A percentile compares a stretch with the other conserved stretches of the same genome.
phyloP scores from a whole-genome alignment of 106 monocot species.

The Triglochin maritima region DNA sequence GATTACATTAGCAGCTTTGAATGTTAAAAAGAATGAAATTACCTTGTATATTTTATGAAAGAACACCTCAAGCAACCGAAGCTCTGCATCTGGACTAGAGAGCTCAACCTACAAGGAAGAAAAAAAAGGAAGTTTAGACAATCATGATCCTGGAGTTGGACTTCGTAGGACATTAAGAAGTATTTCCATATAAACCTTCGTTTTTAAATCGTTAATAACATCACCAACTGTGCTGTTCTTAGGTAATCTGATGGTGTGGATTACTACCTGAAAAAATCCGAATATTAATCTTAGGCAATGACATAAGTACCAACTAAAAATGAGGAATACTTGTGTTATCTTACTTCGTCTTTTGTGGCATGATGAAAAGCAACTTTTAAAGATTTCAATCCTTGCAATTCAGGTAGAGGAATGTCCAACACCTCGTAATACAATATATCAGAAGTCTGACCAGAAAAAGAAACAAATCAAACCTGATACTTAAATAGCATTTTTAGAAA shows the following conservation, averaged over 20 bases:
- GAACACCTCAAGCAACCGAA: slow-evolving; percentile 71
- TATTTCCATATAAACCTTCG: slow-evolving; percentile 39
- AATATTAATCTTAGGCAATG: background rate
- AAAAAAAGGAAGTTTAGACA: background rate
- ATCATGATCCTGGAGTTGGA: background rate
- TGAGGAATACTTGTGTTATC: background rate
- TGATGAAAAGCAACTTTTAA: slow-evolving; percentile 97
- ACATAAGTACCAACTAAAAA: background rate
- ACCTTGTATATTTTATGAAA: slow-evolving; percentile 93
- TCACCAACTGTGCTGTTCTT: slow-evolving; percentile 95
- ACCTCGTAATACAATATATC: slow-evolving; percentile 97
- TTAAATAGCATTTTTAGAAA: background rate
- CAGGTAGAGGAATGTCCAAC: slow-evolving; percentile 91
- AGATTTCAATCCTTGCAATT: slow-evolving; percentile 87
- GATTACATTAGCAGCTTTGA: too few relatives aligned
- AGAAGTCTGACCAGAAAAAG: slow-evolving; percentile 48
- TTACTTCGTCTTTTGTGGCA: slow-evolving; percentile 87
- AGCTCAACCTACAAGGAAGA: slow-evolving; percentile 49
- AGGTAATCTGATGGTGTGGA: slow-evolving; percentile 80
- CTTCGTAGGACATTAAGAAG: background rate
- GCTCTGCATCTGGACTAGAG: slow-evolving; percentile 63
- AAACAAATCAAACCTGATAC: background rate
- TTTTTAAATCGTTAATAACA: slow-evolving; percentile 81
- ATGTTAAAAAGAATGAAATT: background rate
- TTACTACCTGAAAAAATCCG: slow-evolving; percentile 43